Evolutionary conservation across 768 basidiomycete species (phyloP), one percentile per base, ranked within the genome.

Genomic region (Daedaleopsis nitida): DNA sequence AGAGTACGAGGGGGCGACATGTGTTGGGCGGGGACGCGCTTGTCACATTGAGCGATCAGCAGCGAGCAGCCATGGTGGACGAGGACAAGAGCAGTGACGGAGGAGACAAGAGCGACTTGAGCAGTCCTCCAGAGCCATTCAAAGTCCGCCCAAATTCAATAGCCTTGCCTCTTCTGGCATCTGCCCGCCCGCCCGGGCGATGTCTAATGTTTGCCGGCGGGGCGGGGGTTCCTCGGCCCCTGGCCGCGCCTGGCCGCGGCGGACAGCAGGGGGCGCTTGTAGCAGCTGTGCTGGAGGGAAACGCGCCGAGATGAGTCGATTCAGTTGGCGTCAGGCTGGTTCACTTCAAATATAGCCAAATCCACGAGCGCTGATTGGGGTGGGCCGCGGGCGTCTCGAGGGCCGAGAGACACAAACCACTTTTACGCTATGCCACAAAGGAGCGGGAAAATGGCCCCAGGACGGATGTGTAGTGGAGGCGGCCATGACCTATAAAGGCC

Each of bases 91-190:
- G 54, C 55, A 42, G 51, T 35, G 55, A 39, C 5, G 14, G 52
- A 57, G 52, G 38, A 48, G 57, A 45, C 61, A 45, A 52, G 57
- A 52, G 10, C 57, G 27, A 50, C 59, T 54, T 52, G 50, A 38
- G 23, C 56, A 52, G 52, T 42, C 59, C 27, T 44, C 45, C 39
- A 35, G 21, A 9, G 6, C 21, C 53, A 34, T 64, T 64, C 63
- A 64, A 64, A 60, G 63, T 64, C 63, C 63, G 63, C 63, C 59
- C 50, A 64, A 60, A 64, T 64, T 64, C 58, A 54, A 55, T 47
- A 45, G 44, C 16, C 51, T 49, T 52, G 17, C 62, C 49, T 17
- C 59, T 11, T 58, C 54, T 27, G 47, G 62, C 44, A n/a, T 35
- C 48, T 45, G 34, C 62, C 62, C 52, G 49, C 43, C 55, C 44